Conservation (phyloP, 345 rosid genomes). For the Microthlaspi erraticum region DNA sequence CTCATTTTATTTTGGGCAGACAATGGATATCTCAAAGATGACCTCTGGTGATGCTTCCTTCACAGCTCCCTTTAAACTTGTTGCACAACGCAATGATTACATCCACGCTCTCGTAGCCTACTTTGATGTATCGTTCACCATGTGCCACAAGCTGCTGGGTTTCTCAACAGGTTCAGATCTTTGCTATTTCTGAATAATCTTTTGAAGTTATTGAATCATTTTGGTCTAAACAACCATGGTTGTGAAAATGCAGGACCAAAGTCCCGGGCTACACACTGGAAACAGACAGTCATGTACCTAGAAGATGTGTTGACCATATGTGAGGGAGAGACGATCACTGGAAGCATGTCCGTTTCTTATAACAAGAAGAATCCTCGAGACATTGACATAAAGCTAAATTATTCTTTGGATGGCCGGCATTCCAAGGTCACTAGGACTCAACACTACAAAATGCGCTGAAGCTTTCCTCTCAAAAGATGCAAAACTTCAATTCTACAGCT, state of each 20-base stretch:
- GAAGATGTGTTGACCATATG: conserved; percentile 95
- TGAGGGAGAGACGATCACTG: conserved; percentile 81
- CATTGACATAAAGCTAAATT: conserved; percentile 77
- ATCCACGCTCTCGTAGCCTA: conserved; percentile 99
- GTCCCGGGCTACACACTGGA: conserved; percentile 93
- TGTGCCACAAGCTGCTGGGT: conserved; percentile 89
- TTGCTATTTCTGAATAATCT: background rate
- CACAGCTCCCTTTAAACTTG: conserved; percentile 90
- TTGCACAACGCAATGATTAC: conserved; percentile 95
- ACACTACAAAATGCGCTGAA: conserved; percentile 76
- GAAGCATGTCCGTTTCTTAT: conserved; percentile 87
- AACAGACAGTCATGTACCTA: conserved; percentile 89
- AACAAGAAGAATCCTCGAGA: conserved; percentile 96
- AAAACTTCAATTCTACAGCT: conserved; percentile 1
- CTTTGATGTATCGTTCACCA: conserved; percentile 95
- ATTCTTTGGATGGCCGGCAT: conserved; percentile 71
- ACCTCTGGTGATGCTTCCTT: conserved; percentile 93
- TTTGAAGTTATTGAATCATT: background rate
- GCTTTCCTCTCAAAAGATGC: background rate
- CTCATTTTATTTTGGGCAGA: conserved; percentile 50
- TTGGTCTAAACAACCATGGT: background rate
- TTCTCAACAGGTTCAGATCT: conserved; percentile 86
- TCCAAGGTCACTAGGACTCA: conserved; percentile 67
- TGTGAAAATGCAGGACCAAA: conserved; percentile 58
- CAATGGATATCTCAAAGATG: conserved; percentile 98